Evolutionary conservation across 805 yeast genomes (phyloP), one percentile per base, ranked within the genome.

Genomic region (Ogataea angusta): DNA sequence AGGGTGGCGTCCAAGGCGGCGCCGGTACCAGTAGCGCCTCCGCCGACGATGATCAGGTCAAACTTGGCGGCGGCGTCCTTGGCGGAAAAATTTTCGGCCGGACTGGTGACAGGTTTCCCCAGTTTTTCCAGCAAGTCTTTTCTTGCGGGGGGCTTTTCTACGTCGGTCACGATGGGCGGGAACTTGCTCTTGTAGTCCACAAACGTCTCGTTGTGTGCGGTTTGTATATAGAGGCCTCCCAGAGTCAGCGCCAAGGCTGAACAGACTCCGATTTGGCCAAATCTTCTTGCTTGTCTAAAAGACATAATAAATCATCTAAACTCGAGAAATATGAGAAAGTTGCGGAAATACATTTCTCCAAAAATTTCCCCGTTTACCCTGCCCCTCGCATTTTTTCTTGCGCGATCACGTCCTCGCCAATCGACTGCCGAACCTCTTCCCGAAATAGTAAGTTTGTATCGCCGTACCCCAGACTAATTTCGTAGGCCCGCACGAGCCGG

Each of bases 1-100:
- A 95, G 76, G 21, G 83, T 76, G 26, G 96, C 96, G 66, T 90
- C 98, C 31, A 90, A 69, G 1, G 96, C 97, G 34, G 87, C 78
- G 45, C 97, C 98, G 5, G 96, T 70, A 48, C 98, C 98, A 12
- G 93, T 82, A 28, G 97, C 97, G 60, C 98, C 98, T 52, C 96
- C 97, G 46, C 98, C 98, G 52, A 91, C 80, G 52, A 90, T 73
- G 49, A 90, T 66, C n/a, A 90, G 75, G 60, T 91, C 97, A 56
- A 76, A 81, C 58, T 82, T 74, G 38, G 75, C 63, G 34, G 69
- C 56, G 43, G 73, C 52, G 59, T 72, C 63, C 16, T 46, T 47
- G 10, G 49, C 36, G 9, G 51, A 25, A 18, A 52, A 43, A 16
- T 29, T 22, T 5, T 41, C 42, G 6, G 38, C 40, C 1, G 43